phyloP scores from a whole-genome alignment of 139 green algal species.

The Asterochloris erici region DNA sequence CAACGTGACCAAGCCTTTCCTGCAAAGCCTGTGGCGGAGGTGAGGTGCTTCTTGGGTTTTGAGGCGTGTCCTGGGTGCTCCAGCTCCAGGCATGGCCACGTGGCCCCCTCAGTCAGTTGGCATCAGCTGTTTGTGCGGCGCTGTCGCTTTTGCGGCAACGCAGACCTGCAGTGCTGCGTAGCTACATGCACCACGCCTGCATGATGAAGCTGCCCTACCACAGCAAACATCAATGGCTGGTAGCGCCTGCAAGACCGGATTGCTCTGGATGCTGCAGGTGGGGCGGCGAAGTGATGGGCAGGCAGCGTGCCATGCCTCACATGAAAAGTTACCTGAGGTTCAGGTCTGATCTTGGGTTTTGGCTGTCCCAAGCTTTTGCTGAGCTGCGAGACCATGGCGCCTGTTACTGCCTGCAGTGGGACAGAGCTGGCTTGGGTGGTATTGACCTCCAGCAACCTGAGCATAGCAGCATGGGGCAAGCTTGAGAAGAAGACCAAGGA shows the following conservation, averaged over 20 bases:
- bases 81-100: neutral
- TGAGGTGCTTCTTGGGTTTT: conserved; percentile 7
- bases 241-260: neutral
- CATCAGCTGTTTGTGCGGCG: neutral
- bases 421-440: conserved; percentile 59
- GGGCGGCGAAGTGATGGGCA: conserved; percentile 43
- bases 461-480: conserved; percentile 80
- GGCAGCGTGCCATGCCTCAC: conserved; percentile 75
- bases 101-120: neutral
- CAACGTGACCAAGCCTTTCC: conserved; percentile 67
- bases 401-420: neutral
- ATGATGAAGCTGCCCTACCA: neutral
- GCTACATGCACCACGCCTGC: neutral
- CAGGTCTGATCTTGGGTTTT: conserved; percentile 2
- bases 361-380: neutral
- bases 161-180: neutral
- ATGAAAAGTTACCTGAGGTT: conserved; percentile 71
- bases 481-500: conserved; percentile 60
- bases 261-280: conserved; percentile 33
- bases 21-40: conserved; percentile 43
- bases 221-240: neutral
- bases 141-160: neutral
- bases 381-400: neutral
- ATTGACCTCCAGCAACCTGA: conserved; percentile 74
- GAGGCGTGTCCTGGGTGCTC: neutral